Percentiles rank a stretch among this genome's conserved stretches.
phyloP scores from a whole-genome alignment of 2,329 filamentous ascomycete genomes.

The Colletotrichum australisinense region DNA sequence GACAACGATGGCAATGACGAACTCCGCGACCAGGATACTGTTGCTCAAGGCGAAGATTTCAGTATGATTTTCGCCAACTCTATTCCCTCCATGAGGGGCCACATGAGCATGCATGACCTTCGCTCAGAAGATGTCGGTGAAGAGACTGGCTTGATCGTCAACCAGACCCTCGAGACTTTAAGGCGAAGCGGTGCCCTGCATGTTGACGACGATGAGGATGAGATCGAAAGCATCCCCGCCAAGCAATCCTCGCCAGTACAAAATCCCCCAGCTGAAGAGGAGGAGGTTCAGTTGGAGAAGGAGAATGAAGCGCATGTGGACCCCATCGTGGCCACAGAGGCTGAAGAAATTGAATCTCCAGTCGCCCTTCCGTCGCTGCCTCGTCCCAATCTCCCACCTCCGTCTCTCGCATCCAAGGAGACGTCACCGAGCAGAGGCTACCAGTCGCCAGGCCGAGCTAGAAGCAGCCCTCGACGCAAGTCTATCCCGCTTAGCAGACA shows the following conservation, averaged over 20 bases:
- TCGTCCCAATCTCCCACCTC: neutral
- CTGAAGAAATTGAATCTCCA: slow-evolving; percentile 3
- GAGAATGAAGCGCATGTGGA: slow-evolving; percentile 3
- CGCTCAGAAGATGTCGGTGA: slow-evolving; percentile 62
- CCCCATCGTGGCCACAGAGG: neutral
- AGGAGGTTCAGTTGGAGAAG: neutral
- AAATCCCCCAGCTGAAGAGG: neutral
- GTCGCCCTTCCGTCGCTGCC: slow-evolving; percentile 21
- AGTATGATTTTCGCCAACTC: slow-evolving; percentile 70
- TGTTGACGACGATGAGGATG: slow-evolving; percentile 26
- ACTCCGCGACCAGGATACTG: slow-evolving; percentile 50
- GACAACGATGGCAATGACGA: slow-evolving; percentile 38
- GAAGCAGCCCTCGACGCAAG: slow-evolving; percentile 51
- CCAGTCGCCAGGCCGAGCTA: slow-evolving; percentile 43
- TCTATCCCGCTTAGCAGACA: slow-evolving; percentile 47
- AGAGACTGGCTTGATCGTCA: slow-evolving; percentile 67
- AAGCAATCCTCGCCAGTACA: neutral
- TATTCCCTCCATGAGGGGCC: slow-evolving; percentile 61
- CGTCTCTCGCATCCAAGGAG: neutral
- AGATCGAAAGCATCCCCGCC: neutral
- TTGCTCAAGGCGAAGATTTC: slow-evolving; percentile 65
- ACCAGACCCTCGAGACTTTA: slow-evolving; percentile 63
- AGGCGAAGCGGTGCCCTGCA: slow-evolving; percentile 47
- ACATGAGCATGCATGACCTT: slow-evolving; percentile 48
- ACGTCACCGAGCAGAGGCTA: slow-evolving; percentile 10